These are phyloP conservation scores for Acacia concinna DNA, from an alignment of 331 rosid species.

Conservation along the genomic window DNA sequence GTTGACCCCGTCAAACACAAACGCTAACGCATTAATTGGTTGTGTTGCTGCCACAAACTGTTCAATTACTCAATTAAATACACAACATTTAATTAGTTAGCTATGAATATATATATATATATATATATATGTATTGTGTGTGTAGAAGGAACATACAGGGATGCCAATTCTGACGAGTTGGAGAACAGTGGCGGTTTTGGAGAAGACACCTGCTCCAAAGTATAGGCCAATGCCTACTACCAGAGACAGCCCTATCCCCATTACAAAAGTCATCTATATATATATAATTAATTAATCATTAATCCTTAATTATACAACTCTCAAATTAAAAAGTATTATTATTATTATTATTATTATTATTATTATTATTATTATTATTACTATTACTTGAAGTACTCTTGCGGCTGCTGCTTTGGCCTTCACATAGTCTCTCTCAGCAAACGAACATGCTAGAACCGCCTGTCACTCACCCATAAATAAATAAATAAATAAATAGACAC, in stretches of 20 bases:
- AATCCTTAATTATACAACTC: background rate
- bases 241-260: slow-evolving; percentile 73
- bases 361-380: background rate
- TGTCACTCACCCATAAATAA: slow-evolving; percentile 9
- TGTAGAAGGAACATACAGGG: slow-evolving; percentile 49
- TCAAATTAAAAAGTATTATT: background rate
- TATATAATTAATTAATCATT: background rate
- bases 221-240: slow-evolving; percentile 63
- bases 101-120: background rate
- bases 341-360: background rate
- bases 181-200: slow-evolving; percentile 57
- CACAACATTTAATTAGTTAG: background rate
- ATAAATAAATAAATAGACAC: too few relatives aligned
- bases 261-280: slow-evolving; percentile 65
- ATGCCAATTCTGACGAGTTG: slow-evolving; percentile 63
- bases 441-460: slow-evolving; percentile 87
- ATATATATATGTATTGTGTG: background rate
- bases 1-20: slow-evolving; percentile 88
- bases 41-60: slow-evolving; percentile 95
- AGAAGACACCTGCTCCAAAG: slow-evolving; percentile 77
- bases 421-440: slow-evolving; percentile 69
- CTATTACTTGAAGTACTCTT: slow-evolving; percentile 36
- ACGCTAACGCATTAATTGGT: slow-evolving; percentile 76
- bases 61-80: background rate
- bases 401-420: slow-evolving; percentile 57